A percentile compares a stretch with the other conserved stretches of the same genome.
Evolutionary conservation across 78 protist genomes (phyloP).

Genomic region (Planoprotostelium fungivorum): DNA sequence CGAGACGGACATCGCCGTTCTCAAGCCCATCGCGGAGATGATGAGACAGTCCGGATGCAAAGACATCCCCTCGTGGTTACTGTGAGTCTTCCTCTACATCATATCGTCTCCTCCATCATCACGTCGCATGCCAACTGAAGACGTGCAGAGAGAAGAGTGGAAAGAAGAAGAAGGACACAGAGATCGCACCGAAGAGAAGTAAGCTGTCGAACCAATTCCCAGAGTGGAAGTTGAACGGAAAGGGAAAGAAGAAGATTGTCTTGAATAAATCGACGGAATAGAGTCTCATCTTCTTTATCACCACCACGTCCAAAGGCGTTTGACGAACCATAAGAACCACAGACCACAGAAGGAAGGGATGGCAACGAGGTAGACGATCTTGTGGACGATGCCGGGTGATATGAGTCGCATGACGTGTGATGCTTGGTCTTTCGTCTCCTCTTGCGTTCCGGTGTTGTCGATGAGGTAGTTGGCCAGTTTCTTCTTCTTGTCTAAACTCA

Average conservation of each 20-base stretch:
- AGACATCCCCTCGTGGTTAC: not conserved
- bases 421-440: too few relatives aligned
- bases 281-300: too few relatives aligned
- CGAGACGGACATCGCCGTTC: slow-evolving; percentile 35
- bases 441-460: not conserved
- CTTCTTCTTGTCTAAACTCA: slow-evolving; percentile 1
- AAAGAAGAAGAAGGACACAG: not conserved
- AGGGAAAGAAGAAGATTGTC: not conserved
- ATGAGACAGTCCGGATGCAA: not conserved
- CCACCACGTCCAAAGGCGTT: too few relatives aligned
- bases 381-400: too few relatives aligned
- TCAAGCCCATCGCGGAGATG: not conserved
- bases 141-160: too few relatives aligned
- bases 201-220: not conserved
- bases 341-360: too few relatives aligned
- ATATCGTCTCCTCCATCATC: too few relatives aligned
- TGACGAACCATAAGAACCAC: too few relatives aligned
- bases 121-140: too few relatives aligned
- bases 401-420: too few relatives aligned
- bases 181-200: not conserved
- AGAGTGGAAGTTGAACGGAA: not conserved
- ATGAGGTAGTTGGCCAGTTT: not conserved
- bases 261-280: too few relatives aligned
- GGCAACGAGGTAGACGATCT: too few relatives aligned
- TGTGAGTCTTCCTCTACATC: not conserved